A percentile compares a stretch with the other conserved stretches of the same genome.
Conservation (phyloP, 805 yeast species). For the Nakazawaea wickerhamii region DNA sequence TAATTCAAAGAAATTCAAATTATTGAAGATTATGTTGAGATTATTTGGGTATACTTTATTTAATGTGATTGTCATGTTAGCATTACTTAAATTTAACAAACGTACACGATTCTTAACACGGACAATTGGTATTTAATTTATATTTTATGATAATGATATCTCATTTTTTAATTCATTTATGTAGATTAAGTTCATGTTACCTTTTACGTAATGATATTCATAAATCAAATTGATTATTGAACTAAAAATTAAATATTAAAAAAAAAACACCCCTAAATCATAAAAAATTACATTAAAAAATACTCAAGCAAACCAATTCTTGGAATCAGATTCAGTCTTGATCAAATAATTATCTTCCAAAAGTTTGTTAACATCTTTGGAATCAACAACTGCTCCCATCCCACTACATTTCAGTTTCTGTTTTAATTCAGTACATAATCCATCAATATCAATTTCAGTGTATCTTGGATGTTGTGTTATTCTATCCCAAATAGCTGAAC, state of each 20-base stretch:
- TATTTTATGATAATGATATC: no score
- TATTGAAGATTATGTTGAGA: neutral
- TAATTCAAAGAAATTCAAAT: neutral
- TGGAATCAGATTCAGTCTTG: neutral
- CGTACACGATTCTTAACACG: neutral
- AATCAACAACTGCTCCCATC: conserved; percentile 81
- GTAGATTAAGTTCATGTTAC: no score
- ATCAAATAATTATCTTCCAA: conserved; percentile 23
- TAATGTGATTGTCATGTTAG: conserved; percentile 1
- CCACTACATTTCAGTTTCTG: conserved; percentile 94
- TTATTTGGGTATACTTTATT: conserved; percentile 2
- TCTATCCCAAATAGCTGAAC: conserved; percentile 96
- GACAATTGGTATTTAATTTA: neutral
- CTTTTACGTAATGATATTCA: no score
- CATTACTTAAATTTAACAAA: conserved; percentile 6
- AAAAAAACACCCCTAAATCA: neutral
- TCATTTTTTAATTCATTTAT: neutral
- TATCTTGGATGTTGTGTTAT: conserved; percentile 91
- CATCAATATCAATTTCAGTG: conserved; percentile 90
- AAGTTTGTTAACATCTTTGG: conserved; percentile 65
- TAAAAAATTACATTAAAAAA: neutral
- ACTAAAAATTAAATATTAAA: neutral
- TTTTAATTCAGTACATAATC: conserved; percentile 84
- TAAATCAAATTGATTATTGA: neutral
- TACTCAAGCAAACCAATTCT: neutral